Evolutionary conservation across 768 basidiomycete species (phyloP), one percentile per base, ranked within the genome.

Genomic region (Mycena rosella): DNA sequence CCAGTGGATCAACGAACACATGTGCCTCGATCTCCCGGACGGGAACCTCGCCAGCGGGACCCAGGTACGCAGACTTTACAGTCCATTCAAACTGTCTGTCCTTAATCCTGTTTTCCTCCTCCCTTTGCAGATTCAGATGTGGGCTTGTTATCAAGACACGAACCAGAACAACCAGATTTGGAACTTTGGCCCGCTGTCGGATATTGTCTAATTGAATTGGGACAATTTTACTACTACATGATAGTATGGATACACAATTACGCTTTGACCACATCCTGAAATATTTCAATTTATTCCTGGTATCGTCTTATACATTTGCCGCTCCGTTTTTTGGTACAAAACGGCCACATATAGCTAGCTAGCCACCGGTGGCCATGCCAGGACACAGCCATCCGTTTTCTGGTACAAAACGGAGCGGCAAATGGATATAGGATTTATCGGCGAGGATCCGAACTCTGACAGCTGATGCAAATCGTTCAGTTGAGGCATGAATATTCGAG

Each of bases 331-430:
- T n/a, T n/a, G n/a, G n/a, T n/a, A n/a, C n/a, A n/a, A n/a, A n/a
- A n/a, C n/a, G n/a, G n/a, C n/a, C 83, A 78, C 91, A 92, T 92
- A 34, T 34, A 11, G 32, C 11, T 34, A 34, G 32, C 11, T 34
- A 34, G n/a, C n/a, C n/a, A 47, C 45, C n/a, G 45, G n/a, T 22
- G 45, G n/a, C 45, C 22, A 47, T 47, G 45, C n/a, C 45, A 47
- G 45, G 45, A 47, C 45, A 47, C 45, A 47, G 45, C 45, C n/a
- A 47, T 47, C 17, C 45, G 22, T 47, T 20, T 47, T 47, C 20
- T 22, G n/a, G 20, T 11, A 47, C 45, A 47, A 47, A 47, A 47
- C 45, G n/a, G 45, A 47, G 45, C n/a, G 45, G 45, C 45, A 47
- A 47, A 47, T 47, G 45, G n/a, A n/a, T 47, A 22, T 47, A 47